phyloP scores from a whole-genome alignment of 441 rosid species.

The Dalechampia spathulata region DNA sequence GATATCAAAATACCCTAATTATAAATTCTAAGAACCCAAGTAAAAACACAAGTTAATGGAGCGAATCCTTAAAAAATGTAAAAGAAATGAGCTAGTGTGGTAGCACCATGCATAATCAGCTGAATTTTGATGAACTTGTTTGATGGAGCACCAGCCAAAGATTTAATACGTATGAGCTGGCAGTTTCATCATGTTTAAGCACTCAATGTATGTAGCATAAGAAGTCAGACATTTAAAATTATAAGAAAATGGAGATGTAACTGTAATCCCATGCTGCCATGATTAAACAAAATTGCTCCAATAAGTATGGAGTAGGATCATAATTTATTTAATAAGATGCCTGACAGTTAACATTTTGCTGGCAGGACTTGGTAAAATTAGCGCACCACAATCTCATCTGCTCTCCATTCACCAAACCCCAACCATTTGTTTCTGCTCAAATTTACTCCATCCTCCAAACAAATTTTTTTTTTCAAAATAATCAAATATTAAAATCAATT shows the following conservation, averaged over 20 bases:
- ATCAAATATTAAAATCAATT: too few species aligned
- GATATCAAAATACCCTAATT: too few species aligned
- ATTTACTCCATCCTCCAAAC: too few species aligned
- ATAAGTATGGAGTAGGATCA: constrained; percentile 7
- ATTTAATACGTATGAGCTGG: constrained; percentile 14
- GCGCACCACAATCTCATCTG: not conserved
- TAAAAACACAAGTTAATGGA: too few species aligned
- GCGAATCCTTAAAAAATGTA: too few species aligned
- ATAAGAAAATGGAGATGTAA: not conserved
- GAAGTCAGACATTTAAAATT: constrained; percentile 1
- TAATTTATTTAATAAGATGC: constrained; percentile 6
- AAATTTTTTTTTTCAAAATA: too few species aligned
- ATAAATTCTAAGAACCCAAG: too few species aligned
- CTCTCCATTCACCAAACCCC: not conserved
- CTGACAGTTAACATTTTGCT: constrained; percentile 18
- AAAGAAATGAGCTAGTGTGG: too few species aligned
- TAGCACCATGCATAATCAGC: too few species aligned
- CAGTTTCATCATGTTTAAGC: constrained; percentile 3
- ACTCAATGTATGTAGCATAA: not conserved
- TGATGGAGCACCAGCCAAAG: constrained; percentile 3
- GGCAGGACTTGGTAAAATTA: constrained; percentile 7
- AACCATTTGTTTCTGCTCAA: too few species aligned
- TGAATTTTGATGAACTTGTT: not conserved
- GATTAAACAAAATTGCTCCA: constrained; percentile 2
- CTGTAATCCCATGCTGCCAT: not conserved